These are phyloP conservation scores for Thelonectria olida DNA, from an alignment of 2,329 filamentous ascomycete genomes.

Conservation along the genomic window DNA sequence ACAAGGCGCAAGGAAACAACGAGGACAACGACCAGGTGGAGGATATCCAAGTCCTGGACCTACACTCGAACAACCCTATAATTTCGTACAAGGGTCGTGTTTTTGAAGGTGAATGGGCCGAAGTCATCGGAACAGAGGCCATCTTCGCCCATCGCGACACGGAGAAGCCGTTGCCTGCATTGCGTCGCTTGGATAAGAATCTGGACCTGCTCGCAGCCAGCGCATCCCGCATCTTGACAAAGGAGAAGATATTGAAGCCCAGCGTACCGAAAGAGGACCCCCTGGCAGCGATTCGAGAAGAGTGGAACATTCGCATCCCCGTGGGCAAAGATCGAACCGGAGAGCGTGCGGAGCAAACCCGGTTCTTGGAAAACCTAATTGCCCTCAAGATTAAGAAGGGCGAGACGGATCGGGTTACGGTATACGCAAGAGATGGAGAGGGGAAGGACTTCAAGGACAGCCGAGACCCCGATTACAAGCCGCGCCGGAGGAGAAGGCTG, in stretches of 20 bases:
- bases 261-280: constrained; percentile 48
- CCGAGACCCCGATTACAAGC: constrained; percentile 51
- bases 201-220: constrained; percentile 79
- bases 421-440: constrained; percentile 59
- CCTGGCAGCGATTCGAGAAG: constrained; percentile 51
- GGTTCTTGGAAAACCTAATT: constrained; percentile 74
- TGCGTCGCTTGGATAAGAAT: constrained; percentile 63
- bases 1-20: constrained; percentile 25
- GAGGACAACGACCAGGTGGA: constrained; percentile 22
- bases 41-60: constrained; percentile 81
- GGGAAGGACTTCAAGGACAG: constrained; percentile 54
- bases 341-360: constrained; percentile 57
- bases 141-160: constrained; percentile 68
- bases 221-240: constrained; percentile 74
- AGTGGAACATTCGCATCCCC: constrained; percentile 57
- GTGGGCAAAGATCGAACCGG: constrained; percentile 56
- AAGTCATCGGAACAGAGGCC: constrained; percentile 85
- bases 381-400: constrained; percentile 70
- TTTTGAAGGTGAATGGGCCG: constrained; percentile 83
- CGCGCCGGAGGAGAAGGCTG: constrained; percentile 40
- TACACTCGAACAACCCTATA: constrained; percentile 80
- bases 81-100: constrained; percentile 82
- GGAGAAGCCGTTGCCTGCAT: constrained; percentile 59
- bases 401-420: constrained; percentile 72
- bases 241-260: constrained; percentile 67